Base-by-base conservation (phyloP, 495 filamentous ascomycete genomes). In the Hypoxylon cercidicola region DNA sequence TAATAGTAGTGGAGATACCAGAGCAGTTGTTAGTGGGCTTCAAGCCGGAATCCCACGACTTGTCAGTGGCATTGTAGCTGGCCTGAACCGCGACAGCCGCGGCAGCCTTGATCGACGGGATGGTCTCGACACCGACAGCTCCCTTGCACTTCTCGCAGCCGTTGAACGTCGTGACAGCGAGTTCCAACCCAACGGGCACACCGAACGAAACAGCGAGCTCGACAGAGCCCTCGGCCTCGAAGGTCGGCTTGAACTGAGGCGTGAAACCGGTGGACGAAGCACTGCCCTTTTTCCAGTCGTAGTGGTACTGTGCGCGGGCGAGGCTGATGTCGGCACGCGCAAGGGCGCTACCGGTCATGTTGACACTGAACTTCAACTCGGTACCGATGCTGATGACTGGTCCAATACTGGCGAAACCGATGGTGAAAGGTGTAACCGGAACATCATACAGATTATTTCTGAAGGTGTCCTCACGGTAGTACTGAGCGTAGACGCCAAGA, bases 101-200 rank as follows among this genome's bases (percentile, higher is more conserved):
- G n/a, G 67, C 54, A 18, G 58, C 58, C 58, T 53, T 41, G 39
- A 62, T 62, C 7, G 58, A 62, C 12, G 58, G 58, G 19, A 62
- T 44, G 28, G 58, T 55, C 45, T 62, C 58, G 11, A 62, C 13
- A 32, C 58, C 58, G 11, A 62, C 34, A 16, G 48, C 43, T 19
- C 58, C 58, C 47, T 62, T 47, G 35, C 58, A 62, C 45, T 45
- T 51, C 10, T 41, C 39, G 21, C 51, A 54, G 15, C 51, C 51
- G 51, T 54, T 54, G 37, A 54, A 54, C 0, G 47, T 51, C 8
- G 47, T 44, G 16, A 62, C 20, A 3, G 37, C 58, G 18, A 62
- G 43, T 25, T 55, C 49, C 6, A 62, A 37, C 19, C 49, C 58
- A 28, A 62, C 40, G 3, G 40, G 58, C 0, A 55, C 18, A 15